Conservation (phyloP, 2,329 filamentous ascomycete genomes). For the Fusarium luffae region DNA sequence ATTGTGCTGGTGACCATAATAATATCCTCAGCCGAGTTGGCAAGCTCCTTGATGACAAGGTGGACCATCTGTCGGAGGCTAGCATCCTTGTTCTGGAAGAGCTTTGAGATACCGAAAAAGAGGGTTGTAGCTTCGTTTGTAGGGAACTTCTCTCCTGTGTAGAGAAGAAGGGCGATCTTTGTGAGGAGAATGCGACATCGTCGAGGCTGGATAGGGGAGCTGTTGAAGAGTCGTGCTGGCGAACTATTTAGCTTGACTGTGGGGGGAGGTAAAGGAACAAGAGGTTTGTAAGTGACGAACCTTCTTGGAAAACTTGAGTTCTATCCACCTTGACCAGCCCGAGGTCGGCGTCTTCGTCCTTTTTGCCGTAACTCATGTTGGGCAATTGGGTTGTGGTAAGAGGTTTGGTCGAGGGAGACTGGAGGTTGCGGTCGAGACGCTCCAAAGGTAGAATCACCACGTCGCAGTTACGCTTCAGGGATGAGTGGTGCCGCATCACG, state of each 20-base stretch:
- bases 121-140: constrained; percentile 97
- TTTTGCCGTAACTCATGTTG: constrained; percentile 97
- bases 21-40: constrained; percentile 94
- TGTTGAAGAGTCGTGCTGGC: constrained; percentile 95
- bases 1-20: constrained; percentile 99
- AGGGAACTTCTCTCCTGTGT: constrained; percentile 96
- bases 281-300: constrained; percentile 63
- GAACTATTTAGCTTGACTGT: constrained; percentile 51
- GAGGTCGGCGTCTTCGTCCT: constrained; percentile 96
- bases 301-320: constrained; percentile 98
- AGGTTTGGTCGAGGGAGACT: constrained; percentile 50
- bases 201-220: constrained; percentile 94
- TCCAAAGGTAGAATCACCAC: constrained; percentile 52
- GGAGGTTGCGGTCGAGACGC: constrained; percentile 48
- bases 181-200: constrained; percentile 97
- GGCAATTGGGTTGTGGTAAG: constrained; percentile 52
- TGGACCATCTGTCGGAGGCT: constrained; percentile 99
- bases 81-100: constrained; percentile 99
- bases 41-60: constrained; percentile 96
- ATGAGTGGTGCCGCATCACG: constrained; percentile 48
- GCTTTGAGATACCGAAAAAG: constrained; percentile 98
- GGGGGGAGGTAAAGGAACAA: constrained; percentile 45
- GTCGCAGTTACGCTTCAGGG: constrained; percentile 52
- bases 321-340: constrained; percentile 97
- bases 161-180: constrained; percentile 95